Evolutionary conservation across 2,329 filamentous ascomycete species (phyloP), one percentile per base, ranked within the genome.

Genomic region (Penicillium sp.): DNA sequence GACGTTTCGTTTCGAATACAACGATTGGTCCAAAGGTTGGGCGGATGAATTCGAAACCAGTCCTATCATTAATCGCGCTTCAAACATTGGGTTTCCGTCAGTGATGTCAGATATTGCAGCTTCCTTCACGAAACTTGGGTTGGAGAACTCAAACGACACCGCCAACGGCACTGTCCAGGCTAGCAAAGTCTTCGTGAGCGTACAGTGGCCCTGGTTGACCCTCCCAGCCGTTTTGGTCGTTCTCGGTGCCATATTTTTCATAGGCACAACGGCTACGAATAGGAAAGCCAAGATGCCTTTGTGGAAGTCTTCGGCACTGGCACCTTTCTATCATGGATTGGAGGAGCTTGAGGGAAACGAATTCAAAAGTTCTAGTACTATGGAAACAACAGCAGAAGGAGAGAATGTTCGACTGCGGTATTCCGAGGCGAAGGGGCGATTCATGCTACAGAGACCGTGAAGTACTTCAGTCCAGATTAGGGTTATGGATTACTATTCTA

Each of bases 241-340:
- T 14, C 22, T 39, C 27, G 46, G 38, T 2, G 32, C 46, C 38
- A 16, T 11, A 2, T 54, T 54, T 13, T 38, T 34, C 8, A 16
- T 40, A 7, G 3, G 38, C 22, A 54, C 52, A 2, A 38, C 45
- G n/a, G 13, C 31, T 16, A 13, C 27, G 5, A 49, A 40, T 18
- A 34, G 32, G 29, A 18, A 38, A 14, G 18, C 14, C 6, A 21
- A 24, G n/a, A 21, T 51, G n/a, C 29, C 39, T 14, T 24, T 51
- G n/a, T 51, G 49, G 49, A 51, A 51, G 49, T 51, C 49, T 10
- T 44, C 40, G 1, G 44, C 44, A 34, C 29, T 51, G 16, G 39
- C 49, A 7, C 22, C 34, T 10, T 32, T 51, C 10, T 51, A 51
- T 51, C 16, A 38, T 47, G 45, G 40, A 11, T 31, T 31, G 29